phyloP scores from a whole-genome alignment of 352 stramenopile genomes.

The Globisporangium irregulare region DNA sequence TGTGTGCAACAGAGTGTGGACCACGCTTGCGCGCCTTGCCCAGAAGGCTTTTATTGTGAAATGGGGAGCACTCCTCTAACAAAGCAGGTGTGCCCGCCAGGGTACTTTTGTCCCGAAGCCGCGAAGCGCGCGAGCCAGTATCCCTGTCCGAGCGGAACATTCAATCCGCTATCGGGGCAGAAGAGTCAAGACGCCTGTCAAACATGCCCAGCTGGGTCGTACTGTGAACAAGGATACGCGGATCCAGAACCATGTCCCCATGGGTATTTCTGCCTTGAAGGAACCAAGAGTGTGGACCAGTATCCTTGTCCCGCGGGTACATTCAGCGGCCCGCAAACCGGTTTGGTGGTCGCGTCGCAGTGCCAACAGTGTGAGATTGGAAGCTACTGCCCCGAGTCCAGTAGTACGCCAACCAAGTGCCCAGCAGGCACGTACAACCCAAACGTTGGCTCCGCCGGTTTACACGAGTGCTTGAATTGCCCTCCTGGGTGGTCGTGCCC shows the following conservation, averaged over 20 bases:
- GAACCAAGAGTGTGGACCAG: constrained; percentile 57
- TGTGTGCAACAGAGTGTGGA: constrained; percentile 52
- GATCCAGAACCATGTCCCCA: constrained; percentile 54
- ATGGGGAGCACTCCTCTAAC: constrained; percentile 69
- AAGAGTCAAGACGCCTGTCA: constrained; percentile 50
- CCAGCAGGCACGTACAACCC: constrained; percentile 79
- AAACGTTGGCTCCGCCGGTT: constrained; percentile 31
- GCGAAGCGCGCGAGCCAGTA: constrained; percentile 66
- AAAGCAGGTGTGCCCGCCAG: constrained; percentile 54
- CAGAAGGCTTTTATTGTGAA: constrained; percentile 76
- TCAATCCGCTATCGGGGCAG: constrained; percentile 53
- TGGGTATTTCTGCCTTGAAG: constrained; percentile 82
- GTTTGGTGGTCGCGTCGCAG: constrained; percentile 39
- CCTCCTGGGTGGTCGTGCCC: constrained; percentile 75
- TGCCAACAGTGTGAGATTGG: constrained; percentile 62
- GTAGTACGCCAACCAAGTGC: constrained; percentile 61
- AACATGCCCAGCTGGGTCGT: constrained; percentile 58
- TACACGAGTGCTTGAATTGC: constrained; percentile 66
- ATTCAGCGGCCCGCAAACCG: constrained; percentile 68
- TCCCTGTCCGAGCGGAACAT: constrained; percentile 87
- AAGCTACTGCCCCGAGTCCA: constrained; percentile 83
- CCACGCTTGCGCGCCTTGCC: constrained; percentile 71
- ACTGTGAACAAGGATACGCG: constrained; percentile 52
- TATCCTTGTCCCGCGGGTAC: constrained; percentile 88
- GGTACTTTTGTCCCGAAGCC: constrained; percentile 68